Evolutionary conservation across 345 rosid species (phyloP), one percentile per base, ranked within the genome.

Genomic region (Eucalyptus decipiens): DNA sequence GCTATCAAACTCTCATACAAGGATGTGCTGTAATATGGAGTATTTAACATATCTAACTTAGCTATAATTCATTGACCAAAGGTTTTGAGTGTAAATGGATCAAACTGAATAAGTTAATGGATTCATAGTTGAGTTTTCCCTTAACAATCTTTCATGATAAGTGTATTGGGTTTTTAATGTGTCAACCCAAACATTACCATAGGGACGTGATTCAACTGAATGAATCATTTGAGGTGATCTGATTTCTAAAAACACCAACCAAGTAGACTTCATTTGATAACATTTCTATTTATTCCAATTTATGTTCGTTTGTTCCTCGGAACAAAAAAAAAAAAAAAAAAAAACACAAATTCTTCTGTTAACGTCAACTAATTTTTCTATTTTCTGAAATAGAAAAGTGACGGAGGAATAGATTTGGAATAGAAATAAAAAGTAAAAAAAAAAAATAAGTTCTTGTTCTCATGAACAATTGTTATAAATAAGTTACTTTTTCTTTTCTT

Each of bases 271-370:
- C 1, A 0, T 52, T 7, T 1, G 56, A 52, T 52, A 52, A 52
- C 1, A 51, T 52, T 19, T 52, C 0, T 52, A 52, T 52, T 52
- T 52, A 52, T 52, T 52, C 8, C 24, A 1, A 52, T 3, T 52
- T 52, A 0, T 15, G 7, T 51, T 52, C 24, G 7, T 52, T 52
- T 0, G 4, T 52, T 52, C 5, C 10, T 52, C 0, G 1, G 0
- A 52, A 8, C 4, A 19, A 15, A 49, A 49, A 3, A 37, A 37
- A 37, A 37, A 37, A 3, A 52, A 52, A 18, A 50, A 50, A 17
- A 50, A 0, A 51, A 19, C 10, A 52, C 7, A 52, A 52, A 52
- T 52, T 9, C 2, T 0, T 19, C 1, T 19, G 0, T 1, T 52
- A 52, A 52, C 0, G 0, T 52, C 23, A 52, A 52, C 1, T 52